A percentile compares a stretch with the other conserved stretches of the same genome.
Evolutionary conservation across 768 basidiomycete species (phyloP).

Genomic region (Daedalea quercina): DNA sequence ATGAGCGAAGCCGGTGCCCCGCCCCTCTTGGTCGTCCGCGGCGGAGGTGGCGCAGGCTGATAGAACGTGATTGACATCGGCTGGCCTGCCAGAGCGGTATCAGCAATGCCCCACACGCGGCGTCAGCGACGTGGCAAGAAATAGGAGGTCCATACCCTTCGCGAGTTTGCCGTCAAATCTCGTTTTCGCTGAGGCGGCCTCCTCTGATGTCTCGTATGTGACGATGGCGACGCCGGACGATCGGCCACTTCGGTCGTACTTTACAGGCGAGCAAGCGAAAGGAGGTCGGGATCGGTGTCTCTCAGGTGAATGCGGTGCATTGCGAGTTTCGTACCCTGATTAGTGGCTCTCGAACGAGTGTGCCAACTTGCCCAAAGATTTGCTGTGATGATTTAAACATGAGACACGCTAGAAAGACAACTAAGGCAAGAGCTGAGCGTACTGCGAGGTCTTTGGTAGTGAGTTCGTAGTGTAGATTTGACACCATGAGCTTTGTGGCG

Average conservation of each 20-base stretch:
- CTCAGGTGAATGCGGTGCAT: constrained; percentile 51
- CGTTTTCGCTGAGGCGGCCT: constrained; percentile 79
- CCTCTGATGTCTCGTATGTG: constrained; percentile 68
- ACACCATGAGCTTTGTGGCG: constrained; percentile 63
- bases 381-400: constrained; percentile 36
- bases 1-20: constrained; percentile 52
- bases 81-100: constrained; percentile 48
- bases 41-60: constrained; percentile 27
- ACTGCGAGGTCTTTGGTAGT: constrained; percentile 85
- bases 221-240: constrained; percentile 80
- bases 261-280: constrained; percentile 38
- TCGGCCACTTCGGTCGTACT: constrained; percentile 96
- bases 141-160: constrained; percentile 54
- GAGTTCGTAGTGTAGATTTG: constrained; percentile 90
- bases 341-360: constrained; percentile 85
- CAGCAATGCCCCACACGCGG: constrained; percentile 1
- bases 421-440: constrained; percentile 21
- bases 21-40: constrained; percentile 40
- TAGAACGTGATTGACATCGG: constrained; percentile 70
- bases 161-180: constrained; percentile 83
- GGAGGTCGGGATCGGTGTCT: constrained; percentile 37
- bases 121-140: not conserved
- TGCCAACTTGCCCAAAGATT: constrained; percentile 90
- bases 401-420: constrained; percentile 4
- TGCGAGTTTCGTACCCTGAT: constrained; percentile 81